Base-by-base conservation (phyloP, 106 monocot species). In the Acorus gramineus region DNA sequence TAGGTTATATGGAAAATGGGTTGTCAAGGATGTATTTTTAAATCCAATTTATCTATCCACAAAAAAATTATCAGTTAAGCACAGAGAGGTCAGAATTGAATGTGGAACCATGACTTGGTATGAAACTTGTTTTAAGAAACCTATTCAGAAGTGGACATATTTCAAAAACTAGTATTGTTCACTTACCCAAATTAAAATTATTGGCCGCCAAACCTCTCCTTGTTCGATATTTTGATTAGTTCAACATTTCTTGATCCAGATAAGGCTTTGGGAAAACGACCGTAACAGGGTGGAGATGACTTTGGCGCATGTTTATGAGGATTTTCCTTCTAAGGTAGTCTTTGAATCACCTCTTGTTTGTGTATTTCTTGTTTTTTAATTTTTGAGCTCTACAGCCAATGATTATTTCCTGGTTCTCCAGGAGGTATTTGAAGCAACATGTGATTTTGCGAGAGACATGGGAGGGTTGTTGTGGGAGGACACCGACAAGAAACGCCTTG, bases 241-340 rank as follows among this genome's bases (percentile, higher is more conserved):
- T 10, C 56, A 50, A 50, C 44, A 47, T 69, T 55, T 59, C 4
- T 7, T 53, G 2, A 47, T 78, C 70, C 81, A 98, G 98, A 91
- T 98, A 42, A 88, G 98, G 60, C 69, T 98, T 58, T 98, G 98
- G 98, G 98, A 98, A 78, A 65, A 77, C 2, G 98, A 98, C 64
- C 72, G 83, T 57, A 98, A 98, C 57, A 78, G 98, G 67, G 88
- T 98, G 44, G 98, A 98, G 46, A 81, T 92, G 83, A 73, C 54
- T 44, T 80, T 65, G 50, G 87, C 88, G 11, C 85, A 92, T 81
- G 62, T 92, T 49, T 98, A 98, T 66, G 98, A 98, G 71, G 98
- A 98, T 80, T 98, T 98, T 60, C 98, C 98, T 56, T 83, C 87
- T 47, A 92, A 74, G 92, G 98, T 92, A 44, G 57, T 50, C 28